phyloP scores from a whole-genome alignment of 1,284 basidiomycete species.

The Marasmius fiardii region DNA sequence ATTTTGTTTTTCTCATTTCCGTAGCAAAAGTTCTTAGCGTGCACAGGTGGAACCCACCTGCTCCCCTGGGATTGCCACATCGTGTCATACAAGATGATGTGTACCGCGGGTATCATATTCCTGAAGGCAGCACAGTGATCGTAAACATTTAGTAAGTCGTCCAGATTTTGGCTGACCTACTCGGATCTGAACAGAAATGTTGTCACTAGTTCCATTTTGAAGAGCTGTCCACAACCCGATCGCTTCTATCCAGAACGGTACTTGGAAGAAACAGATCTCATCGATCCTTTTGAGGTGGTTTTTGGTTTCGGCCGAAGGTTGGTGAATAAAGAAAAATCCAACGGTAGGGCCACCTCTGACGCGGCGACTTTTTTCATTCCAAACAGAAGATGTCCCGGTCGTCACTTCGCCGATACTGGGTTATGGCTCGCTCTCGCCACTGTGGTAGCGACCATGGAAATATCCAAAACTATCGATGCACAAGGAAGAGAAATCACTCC shows the following conservation, averaged over 20 bases:
- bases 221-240: constrained; percentile 34
- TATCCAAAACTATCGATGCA: constrained; percentile 9
- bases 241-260: constrained; percentile 37
- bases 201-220: constrained; percentile 33
- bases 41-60: constrained; percentile 38
- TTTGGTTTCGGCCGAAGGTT: constrained; percentile 46
- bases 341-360: constrained; percentile 2
- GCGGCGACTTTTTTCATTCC: constrained; percentile 5
- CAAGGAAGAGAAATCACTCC: constrained; percentile 11
- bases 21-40: constrained; percentile 10
- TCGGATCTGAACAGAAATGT: constrained; percentile 2
- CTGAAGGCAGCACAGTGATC: constrained; percentile 39
- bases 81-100: constrained; percentile 44
- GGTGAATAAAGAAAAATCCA: constrained; percentile 8
- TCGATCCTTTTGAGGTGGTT: constrained; percentile 36
- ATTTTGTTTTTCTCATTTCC: constrained; percentile 2
- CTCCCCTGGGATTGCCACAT: constrained; percentile 48
- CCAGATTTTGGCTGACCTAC: background rate
- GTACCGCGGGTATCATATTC: constrained; percentile 46
- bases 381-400: constrained; percentile 38
- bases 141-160: constrained; percentile 13
- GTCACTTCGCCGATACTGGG: constrained; percentile 28
- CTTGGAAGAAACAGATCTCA: constrained; percentile 27
- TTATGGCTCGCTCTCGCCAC: constrained; percentile 9
- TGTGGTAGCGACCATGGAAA: constrained; percentile 9